phyloP scores from a whole-genome alignment of 2,329 filamentous ascomycete species.

The Paraconiothyrium brasiliense region DNA sequence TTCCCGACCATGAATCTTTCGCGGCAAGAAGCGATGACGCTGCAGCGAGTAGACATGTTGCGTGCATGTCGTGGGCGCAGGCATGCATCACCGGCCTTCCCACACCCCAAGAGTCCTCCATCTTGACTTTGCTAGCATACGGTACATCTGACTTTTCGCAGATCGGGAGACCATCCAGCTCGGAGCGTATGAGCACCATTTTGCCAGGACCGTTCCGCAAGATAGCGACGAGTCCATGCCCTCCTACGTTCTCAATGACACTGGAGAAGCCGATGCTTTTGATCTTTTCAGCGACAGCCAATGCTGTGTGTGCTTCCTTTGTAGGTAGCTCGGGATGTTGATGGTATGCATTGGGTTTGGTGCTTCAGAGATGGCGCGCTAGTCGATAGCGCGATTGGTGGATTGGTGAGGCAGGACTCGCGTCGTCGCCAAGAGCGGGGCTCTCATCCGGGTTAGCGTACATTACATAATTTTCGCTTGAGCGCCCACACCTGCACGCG shows the following conservation, averaged over 20 bases:
- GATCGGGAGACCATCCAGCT: neutral
- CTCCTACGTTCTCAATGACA: neutral
- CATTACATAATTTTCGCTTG: conserved; percentile 1
- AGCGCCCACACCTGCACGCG: neutral
- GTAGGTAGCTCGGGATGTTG: neutral
- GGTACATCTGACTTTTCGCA: neutral
- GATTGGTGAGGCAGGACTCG: neutral
- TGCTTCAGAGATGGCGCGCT: no score
- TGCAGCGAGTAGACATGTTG: neutral
- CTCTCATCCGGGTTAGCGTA: neutral
- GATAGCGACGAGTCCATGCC: neutral
- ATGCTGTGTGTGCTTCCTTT: neutral
- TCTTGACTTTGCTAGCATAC: neutral
- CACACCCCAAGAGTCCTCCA: neutral
- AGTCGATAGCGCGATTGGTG: neutral
- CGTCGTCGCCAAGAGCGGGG: neutral
- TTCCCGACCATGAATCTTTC: neutral
- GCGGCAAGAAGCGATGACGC: neutral
- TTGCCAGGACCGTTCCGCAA: neutral
- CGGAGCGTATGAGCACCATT: neutral
- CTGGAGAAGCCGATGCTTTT: neutral
- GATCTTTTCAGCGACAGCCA: neutral
- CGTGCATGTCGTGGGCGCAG: neutral
- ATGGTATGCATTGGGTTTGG: neutral
- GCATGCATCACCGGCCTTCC: neutral